Evolutionary conservation across 192 early-diverging fungal genomes (phyloP), one percentile per base, ranked within the genome.

Genomic region (Dissophora ornata): DNA sequence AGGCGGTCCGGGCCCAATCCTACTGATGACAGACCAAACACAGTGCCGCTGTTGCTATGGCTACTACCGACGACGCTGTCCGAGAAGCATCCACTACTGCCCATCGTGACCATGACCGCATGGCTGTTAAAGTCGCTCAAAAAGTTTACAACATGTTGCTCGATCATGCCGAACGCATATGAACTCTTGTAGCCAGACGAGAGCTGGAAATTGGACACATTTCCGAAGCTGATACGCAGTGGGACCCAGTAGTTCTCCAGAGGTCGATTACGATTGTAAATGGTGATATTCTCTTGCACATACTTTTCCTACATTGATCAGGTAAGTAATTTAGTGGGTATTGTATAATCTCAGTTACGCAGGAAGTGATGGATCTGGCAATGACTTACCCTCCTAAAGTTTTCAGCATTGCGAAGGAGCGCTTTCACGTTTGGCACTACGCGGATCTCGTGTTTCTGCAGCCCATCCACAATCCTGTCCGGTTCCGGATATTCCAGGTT

Each of bases 191-290:
- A 89, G 16, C 89, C 90, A 25, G 88, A 91, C n/a, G 92, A 88
- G 6, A 78, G 79, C 78, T 91, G 89, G 65, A 93, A 93, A 45
- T 87, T 83, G 26, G 74, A 80, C 28, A 90, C 66, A 53, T 91
- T 83, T 10, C 92, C 92, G 69, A 93, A 88, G 50, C 86, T 87
- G 67, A 93, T 74, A 29, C 85, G 81, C 16, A 93, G 47, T 1
- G 84, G 83, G 19, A 93, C 82, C 79, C 84, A 90, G 57, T 86
- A 83, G 62, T 88, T 88, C 67, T 93, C 92, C 22, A 82, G 67
- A 6, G 90, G 92, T 45, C 90, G 68, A 16, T 85, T 83, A 34
- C 80, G 80, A 67, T 92, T 92, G 73, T 91, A 92, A 2, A 93
- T 66, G 11, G 87, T 90, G 18, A 93, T 74, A 67, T 92, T 87